phyloP scores from a whole-genome alignment of 495 filamentous ascomycete species.

The Penicillium turbatum region DNA sequence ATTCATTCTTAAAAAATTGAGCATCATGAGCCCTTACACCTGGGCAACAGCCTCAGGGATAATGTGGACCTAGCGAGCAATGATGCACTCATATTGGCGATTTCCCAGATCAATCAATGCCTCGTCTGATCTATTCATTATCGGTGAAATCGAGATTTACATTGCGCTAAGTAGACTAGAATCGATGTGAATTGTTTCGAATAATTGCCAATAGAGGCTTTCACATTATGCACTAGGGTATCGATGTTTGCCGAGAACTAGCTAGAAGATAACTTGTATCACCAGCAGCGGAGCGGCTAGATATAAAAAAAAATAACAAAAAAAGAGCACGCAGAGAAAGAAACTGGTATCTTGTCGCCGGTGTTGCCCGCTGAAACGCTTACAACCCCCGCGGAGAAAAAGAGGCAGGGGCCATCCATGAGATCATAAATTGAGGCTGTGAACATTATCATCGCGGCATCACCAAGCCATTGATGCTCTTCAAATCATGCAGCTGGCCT shows the following conservation, averaged over 20 bases:
- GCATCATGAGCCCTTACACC: no score
- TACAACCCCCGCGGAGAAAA: slow-evolving; percentile 7
- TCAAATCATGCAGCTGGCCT: slow-evolving; percentile 41
- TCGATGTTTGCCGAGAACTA: slow-evolving; percentile 5
- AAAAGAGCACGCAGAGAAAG: background rate
- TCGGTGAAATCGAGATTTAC: no score
- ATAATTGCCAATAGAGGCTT: background rate
- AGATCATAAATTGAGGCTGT: slow-evolving; percentile 18
- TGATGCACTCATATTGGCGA: no score
- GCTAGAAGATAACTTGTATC: slow-evolving; percentile 1
- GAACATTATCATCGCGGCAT: slow-evolving; percentile 38
- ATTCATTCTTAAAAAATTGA: no score
- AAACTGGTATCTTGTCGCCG: slow-evolving; percentile 21
- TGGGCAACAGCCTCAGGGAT: no score
- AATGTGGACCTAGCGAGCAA: no score
- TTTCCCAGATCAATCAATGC: no score
- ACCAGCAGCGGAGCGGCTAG: background rate
- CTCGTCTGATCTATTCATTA: no score
- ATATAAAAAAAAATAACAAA: background rate
- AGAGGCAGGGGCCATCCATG: slow-evolving; percentile 6
- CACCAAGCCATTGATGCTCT: slow-evolving; percentile 40
- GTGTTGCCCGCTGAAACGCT: slow-evolving; percentile 15
- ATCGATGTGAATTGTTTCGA: no score
- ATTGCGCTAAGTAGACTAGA: no score
- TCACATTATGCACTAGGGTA: slow-evolving; percentile 9